Base-by-base conservation (phyloP, 805 yeast genomes). In the Ogataea nitratoaversa region DNA sequence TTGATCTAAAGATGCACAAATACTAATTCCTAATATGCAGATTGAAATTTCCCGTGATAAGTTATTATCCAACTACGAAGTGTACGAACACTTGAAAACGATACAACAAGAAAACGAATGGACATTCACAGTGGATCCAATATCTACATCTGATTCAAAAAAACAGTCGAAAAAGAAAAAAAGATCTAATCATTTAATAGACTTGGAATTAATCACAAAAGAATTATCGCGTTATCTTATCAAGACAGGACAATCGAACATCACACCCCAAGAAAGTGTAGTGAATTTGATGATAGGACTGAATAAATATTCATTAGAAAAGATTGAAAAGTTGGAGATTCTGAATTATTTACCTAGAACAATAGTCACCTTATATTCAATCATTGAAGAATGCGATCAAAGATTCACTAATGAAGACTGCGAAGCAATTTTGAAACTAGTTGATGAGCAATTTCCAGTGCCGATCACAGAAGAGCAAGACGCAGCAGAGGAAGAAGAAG, bases 351-450 rank as follows among this genome's bases (percentile, higher is more conserved):
- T 87, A 22, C 99, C 99, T 1, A 68, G 82, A 34, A 77, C 87
- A 5, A 66, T 87, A 70, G 96, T 90, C 11, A 82, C 78, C 28
- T 68, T 91, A 37, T 88, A 79, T 57, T 72, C 93, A 0, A 66
- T 91, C 22, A 79, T 91, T 1, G 99, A 91, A 57, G 98, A 93
- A 57, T 91, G 96, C 61, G 99, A 91, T 50, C 79, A 78, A 46
- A 70, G 99, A 51, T 83, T 89, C 52, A 64, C 67, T n/a, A 86
- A 84, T 43, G 83, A 76, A 1, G 72, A 80, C 44, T 71, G 85
- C 36, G 74, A 78, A 34, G 65, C 67, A 3, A 73, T 91, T 2
- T 47, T 91, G 23, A 74, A 65, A 5, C 70, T 79, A 37, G 69
- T 87, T 16, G 53, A 63, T n/a, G 69, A 69, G 30, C 65, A 73